These are phyloP conservation scores for Colletotrichum zoysiae DNA, from an alignment of 2,329 filamentous ascomycete species.

Conservation along the genomic window DNA sequence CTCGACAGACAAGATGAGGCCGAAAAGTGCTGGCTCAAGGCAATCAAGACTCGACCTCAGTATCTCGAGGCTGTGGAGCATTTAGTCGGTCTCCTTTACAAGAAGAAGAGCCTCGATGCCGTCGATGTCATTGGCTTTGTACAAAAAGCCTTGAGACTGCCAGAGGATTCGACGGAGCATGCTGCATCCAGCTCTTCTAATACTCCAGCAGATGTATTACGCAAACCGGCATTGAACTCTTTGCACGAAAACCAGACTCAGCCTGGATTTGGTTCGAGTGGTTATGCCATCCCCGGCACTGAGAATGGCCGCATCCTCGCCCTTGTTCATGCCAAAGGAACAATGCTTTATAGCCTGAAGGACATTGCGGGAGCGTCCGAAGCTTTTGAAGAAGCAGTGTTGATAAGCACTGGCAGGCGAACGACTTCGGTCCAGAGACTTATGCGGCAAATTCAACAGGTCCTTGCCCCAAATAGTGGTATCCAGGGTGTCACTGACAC, in stretches of 20 bases:
- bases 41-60: constrained; percentile 84
- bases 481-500: constrained; percentile 46
- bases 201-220: neutral
- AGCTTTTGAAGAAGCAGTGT: constrained; percentile 93
- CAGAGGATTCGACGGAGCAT: constrained; percentile 48
- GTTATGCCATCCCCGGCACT: constrained; percentile 84
- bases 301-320: constrained; percentile 95
- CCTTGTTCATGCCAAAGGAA: constrained; percentile 97
- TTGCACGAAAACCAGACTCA: constrained; percentile 43
- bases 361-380: constrained; percentile 84
- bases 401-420: constrained; percentile 84
- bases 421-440: constrained; percentile 80
- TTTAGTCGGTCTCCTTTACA: constrained; percentile 88
- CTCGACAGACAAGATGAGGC: constrained; percentile 86
- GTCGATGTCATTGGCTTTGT: constrained; percentile 89
- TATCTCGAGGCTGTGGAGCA: constrained; percentile 97
- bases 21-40: constrained; percentile 85
- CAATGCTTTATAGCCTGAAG: constrained; percentile 93
- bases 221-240: neutral
- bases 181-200: constrained; percentile 47
- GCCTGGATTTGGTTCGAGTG: constrained; percentile 69
- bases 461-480: constrained; percentile 65
- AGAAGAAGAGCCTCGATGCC: constrained; percentile 84
- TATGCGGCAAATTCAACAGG: constrained; percentile 81
- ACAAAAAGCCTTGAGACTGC: constrained; percentile 73